Percentiles rank a stretch among this genome's conserved stretches.
phyloP scores from a whole-genome alignment of 768 basidiomycete species.

The Leucocoprinus sp. region DNA sequence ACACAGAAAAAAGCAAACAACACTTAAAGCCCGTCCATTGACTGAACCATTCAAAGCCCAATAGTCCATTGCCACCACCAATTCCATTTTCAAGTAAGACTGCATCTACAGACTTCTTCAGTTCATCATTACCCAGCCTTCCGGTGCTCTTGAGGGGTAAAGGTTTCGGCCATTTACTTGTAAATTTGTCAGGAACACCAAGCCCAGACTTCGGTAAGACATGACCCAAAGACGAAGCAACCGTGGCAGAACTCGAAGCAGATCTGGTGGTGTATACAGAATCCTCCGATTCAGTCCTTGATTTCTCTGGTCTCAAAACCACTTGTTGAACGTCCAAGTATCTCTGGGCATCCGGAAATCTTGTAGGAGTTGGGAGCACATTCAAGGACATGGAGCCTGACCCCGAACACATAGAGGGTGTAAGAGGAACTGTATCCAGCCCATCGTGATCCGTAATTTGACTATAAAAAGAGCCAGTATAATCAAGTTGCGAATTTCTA shows the following conservation, averaged over 20 bases:
- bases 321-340: not conserved
- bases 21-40: slow-evolving; percentile 61
- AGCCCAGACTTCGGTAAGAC: not conserved
- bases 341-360: not conserved
- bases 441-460: not conserved
- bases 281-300: not conserved
- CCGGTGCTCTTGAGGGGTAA: slow-evolving; percentile 18
- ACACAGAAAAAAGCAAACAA: slow-evolving; percentile 47
- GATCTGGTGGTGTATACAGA: not conserved
- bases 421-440: not conserved
- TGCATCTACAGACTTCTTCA: not conserved
- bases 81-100: not conserved
- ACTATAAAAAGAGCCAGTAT: not conserved
- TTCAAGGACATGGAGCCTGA: not conserved
- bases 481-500: not conserved
- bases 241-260: not conserved
- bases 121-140: not conserved
- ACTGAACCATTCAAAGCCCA: not conserved
- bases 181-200: slow-evolving; percentile 35
- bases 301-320: not conserved
- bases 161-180: slow-evolving; percentile 44
- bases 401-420: not conserved
- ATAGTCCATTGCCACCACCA: not conserved
- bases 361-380: not conserved
- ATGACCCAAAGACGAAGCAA: not conserved